Evolutionary conservation across 164 flowering plant species (phyloP).

Genomic region (Aristolochia fimbriata): DNA sequence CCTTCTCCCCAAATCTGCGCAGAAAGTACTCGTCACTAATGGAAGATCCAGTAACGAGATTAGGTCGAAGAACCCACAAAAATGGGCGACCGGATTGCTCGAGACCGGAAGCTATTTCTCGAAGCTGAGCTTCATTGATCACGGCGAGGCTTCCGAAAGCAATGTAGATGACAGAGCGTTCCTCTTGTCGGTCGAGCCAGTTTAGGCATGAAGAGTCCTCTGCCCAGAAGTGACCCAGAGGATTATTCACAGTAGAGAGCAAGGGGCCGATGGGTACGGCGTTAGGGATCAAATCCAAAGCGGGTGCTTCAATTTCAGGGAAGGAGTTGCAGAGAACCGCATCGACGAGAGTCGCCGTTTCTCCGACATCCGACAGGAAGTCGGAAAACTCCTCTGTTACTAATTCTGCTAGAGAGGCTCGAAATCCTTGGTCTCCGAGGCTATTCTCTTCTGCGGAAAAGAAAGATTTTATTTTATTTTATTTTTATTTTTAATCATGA

Average conservation of each 20-base stretch:
- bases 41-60: slow-evolving; percentile 7
- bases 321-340: slow-evolving; percentile 13
- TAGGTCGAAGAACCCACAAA: slow-evolving; percentile 44
- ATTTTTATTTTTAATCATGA: too few species aligned
- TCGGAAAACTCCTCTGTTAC: too few species aligned
- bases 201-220: slow-evolving; percentile 7
- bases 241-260: slow-evolving; percentile 1
- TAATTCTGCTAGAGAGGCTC: too few species aligned
- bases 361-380: neutral
- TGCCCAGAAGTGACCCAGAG: slow-evolving; percentile 3
- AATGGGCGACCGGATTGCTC: slow-evolving; percentile 30
- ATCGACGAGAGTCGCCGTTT: slow-evolving; percentile 2
- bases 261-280: slow-evolving; percentile 10
- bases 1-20: slow-evolving; percentile 19
- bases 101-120: slow-evolving; percentile 43
- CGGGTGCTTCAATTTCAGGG: slow-evolving; percentile 7
- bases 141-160: slow-evolving; percentile 25
- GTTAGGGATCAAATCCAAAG: slow-evolving; percentile 1
- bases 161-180: slow-evolving; percentile 12
- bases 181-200: slow-evolving; percentile 10
- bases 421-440: too few species aligned
- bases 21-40: slow-evolving; percentile 22
- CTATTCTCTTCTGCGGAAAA: too few species aligned
- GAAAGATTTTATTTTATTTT: too few species aligned
- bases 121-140: slow-evolving; percentile 22